phyloP scores from a whole-genome alignment of 2,329 filamentous ascomycete species.

The Botrytis fabae region DNA sequence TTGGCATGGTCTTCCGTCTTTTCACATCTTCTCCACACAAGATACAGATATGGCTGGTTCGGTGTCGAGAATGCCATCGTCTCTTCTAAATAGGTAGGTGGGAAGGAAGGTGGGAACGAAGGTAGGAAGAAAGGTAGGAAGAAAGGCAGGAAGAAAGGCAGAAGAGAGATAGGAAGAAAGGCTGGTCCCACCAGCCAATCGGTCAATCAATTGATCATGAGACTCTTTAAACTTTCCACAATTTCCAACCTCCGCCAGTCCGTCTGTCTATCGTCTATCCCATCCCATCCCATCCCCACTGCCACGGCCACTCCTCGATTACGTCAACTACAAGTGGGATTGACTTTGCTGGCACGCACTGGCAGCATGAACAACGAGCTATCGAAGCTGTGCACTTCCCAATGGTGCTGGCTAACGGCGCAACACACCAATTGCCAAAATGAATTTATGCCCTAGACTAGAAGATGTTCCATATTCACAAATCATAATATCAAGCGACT shows the following conservation, averaged over 20 bases:
- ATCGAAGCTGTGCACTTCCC: neutral
- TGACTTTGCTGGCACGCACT: slow-evolving; percentile 12
- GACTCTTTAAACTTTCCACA: neutral
- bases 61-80: too few species aligned
- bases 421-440: neutral
- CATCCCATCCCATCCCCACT: neutral
- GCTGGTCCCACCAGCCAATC: neutral
- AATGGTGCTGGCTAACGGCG: neutral
- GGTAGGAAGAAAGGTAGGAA: too few species aligned
- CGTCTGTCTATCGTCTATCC: neutral
- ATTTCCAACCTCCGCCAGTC: neutral
- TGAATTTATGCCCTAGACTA: neutral
- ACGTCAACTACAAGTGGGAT: slow-evolving; percentile 14
- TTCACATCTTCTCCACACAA: neutral
- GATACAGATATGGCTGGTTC: too few species aligned
- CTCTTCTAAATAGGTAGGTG: neutral
- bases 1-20: neutral
- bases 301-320: slow-evolving; percentile 12
- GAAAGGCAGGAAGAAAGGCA: too few species aligned
- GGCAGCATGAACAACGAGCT: slow-evolving; percentile 7
- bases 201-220: neutral
- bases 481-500: neutral
- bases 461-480: neutral
- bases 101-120: too few species aligned
- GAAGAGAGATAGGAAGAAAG: too few species aligned